Conservation (phyloP, 345 rosid genomes). For the Moricandia moricandioides region DNA sequence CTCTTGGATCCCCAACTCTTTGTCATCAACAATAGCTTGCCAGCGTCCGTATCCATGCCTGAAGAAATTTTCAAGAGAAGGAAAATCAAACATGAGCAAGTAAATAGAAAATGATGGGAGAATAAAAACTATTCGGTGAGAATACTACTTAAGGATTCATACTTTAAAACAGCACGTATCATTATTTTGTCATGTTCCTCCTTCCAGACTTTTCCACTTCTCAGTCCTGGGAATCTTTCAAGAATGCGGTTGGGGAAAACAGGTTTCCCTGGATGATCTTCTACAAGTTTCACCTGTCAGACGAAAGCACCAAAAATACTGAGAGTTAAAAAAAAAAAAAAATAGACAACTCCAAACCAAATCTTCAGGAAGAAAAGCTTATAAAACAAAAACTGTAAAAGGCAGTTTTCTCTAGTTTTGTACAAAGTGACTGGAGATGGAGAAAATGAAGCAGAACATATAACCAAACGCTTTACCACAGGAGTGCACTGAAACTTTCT, state of each 20-base stretch:
- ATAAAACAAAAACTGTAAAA: slow-evolving; percentile 4
- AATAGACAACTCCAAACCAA: neutral
- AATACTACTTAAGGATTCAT: slow-evolving; percentile 33
- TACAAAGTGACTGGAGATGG: neutral
- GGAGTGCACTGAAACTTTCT: neutral
- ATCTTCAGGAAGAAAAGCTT: neutral
- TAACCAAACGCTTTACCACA: neutral
- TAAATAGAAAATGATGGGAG: neutral
- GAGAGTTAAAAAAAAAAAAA: neutral
- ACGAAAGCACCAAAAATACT: slow-evolving; percentile 21
- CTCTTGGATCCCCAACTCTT: slow-evolving; percentile 81
- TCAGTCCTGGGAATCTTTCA: slow-evolving; percentile 70
- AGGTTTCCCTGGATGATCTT: slow-evolving; percentile 53
- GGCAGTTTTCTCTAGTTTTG: slow-evolving; percentile 10
- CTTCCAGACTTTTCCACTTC: slow-evolving; percentile 87
- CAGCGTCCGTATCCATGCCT: slow-evolving; percentile 99
- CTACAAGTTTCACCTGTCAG: slow-evolving; percentile 55
- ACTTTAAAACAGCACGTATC: slow-evolving; percentile 84
- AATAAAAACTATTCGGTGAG: slow-evolving; percentile 2
- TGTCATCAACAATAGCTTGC: slow-evolving; percentile 99
- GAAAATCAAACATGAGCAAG: neutral
- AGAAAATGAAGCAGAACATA: slow-evolving; percentile 4
- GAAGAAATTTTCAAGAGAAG: slow-evolving; percentile 15
- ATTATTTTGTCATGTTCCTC: slow-evolving; percentile 73
- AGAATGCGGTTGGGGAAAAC: slow-evolving; percentile 65